A percentile compares a stretch with the other conserved stretches of the same genome.
These are phyloP conservation scores for Coemansia sp. DNA, from an alignment of 192 early-diverging fungal genomes.

Conservation along the genomic window DNA sequence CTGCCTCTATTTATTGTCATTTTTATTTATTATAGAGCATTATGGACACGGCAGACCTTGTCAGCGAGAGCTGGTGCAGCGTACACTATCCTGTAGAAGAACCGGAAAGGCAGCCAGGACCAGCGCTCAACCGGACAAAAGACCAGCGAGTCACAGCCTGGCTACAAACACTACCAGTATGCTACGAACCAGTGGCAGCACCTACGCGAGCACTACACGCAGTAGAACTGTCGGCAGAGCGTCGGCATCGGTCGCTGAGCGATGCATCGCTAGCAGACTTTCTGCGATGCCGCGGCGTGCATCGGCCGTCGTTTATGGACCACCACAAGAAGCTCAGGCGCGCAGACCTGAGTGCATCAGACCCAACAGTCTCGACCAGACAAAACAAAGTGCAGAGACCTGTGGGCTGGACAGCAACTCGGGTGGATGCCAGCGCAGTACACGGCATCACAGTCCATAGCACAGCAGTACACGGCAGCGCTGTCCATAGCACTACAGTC, in stretches of 20 bases:
- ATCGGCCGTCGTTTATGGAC: conserved; percentile 40
- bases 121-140: background rate
- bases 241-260: conserved; percentile 16
- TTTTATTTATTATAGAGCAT: background rate
- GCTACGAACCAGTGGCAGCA: background rate
- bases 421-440: background rate
- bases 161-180: conserved; percentile 1
- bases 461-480: too few relatives aligned
- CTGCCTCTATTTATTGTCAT: background rate
- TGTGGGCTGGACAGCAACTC: background rate
- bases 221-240: background rate
- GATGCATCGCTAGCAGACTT: conserved; percentile 40
- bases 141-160: background rate
- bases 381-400: background rate
- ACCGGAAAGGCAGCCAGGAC: background rate
- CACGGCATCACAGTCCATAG: background rate
- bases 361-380: background rate
- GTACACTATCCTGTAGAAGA: conserved; percentile 11
- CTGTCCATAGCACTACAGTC: too few relatives aligned
- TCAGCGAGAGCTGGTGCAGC: conserved; percentile 36
- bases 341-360: background rate
- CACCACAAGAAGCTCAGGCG: background rate
- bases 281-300: conserved; percentile 21
- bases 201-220: background rate
- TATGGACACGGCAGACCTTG: conserved; percentile 1